Conservation (phyloP, 805 yeast genomes). For the Hanseniaspora clermontiae region DNA sequence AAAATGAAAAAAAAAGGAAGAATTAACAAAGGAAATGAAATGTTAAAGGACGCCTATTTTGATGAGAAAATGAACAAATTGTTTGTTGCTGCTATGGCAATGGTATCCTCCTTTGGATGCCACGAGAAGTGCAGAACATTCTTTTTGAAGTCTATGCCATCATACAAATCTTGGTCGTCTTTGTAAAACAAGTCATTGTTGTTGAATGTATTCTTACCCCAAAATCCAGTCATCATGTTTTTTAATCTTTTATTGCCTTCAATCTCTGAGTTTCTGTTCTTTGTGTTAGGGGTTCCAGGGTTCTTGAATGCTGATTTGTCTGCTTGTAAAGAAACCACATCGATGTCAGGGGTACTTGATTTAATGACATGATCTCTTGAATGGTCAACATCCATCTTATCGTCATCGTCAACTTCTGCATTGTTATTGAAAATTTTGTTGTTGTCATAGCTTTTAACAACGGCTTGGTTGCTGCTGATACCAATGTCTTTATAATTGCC, state of each 20-base stretch:
- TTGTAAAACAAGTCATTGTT: constrained; percentile 9
- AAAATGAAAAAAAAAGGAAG: no score
- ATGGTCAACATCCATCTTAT: constrained; percentile 14
- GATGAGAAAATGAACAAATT: constrained; percentile 78
- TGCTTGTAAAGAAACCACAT: constrained; percentile 81
- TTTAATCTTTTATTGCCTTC: constrained; percentile 31
- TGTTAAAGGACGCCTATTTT: constrained; percentile 28
- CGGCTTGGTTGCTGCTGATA: constrained; percentile 12
- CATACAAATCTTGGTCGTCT: constrained; percentile 18
- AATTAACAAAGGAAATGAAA: no score
- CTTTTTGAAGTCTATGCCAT: constrained; percentile 87
- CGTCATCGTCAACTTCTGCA: constrained; percentile 5
- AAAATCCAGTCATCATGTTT: constrained; percentile 34
- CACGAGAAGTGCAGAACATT: constrained; percentile 90
- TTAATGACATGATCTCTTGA: constrained; percentile 12
- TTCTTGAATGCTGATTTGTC: constrained; percentile 91
- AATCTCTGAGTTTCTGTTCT: constrained; percentile 26
- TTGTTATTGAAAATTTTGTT: constrained; percentile 8
- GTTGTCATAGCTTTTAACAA: constrained; percentile 4
- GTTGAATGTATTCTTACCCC: constrained; percentile 8
- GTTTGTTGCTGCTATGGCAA: constrained; percentile 97
- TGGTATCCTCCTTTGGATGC: constrained; percentile 95
- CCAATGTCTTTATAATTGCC: constrained; percentile 13
- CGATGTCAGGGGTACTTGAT: constrained; percentile 13
- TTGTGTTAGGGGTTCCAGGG: constrained; percentile 9